A percentile compares a stretch with the other conserved stretches of the same genome.
These are phyloP conservation scores for Helichrysum umbraculigerum DNA, from an alignment of 129 eudicot genomes.

Conservation along the genomic window DNA sequence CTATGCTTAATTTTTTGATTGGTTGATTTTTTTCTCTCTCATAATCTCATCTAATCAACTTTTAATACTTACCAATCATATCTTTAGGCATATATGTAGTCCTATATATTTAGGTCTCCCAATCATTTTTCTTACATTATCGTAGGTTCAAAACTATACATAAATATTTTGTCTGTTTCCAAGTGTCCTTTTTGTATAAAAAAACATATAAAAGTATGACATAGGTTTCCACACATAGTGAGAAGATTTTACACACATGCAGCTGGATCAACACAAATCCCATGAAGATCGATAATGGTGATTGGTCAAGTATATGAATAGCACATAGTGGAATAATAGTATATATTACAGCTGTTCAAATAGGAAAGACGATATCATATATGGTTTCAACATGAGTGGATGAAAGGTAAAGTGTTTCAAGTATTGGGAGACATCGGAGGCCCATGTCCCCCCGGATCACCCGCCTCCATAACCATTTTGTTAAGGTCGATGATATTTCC, in stretches of 20 bases:
- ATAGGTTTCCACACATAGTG: background rate
- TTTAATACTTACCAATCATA: no score
- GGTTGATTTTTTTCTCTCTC: no score
- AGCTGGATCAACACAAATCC: background rate
- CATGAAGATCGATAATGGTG: background rate
- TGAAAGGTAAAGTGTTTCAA: constrained; percentile 26
- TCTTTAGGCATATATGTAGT: no score
- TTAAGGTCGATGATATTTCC: no score
- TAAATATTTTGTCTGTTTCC: no score
- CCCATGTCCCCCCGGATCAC: constrained; percentile 34
- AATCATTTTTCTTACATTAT: no score
- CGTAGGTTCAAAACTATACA: no score
- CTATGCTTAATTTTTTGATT: no score
- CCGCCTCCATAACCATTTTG: constrained; percentile 14
- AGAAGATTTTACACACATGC: background rate
- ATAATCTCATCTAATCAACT: no score
- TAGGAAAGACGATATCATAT: constrained; percentile 8
- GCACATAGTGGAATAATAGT: constrained; percentile 14
- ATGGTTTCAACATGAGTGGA: constrained; percentile 30
- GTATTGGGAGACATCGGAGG: constrained; percentile 35
- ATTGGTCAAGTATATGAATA: background rate
- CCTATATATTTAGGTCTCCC: no score
- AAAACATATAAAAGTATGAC: no score
- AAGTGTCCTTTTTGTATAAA: no score
- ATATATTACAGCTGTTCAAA: constrained; percentile 15